A percentile compares a stretch with the other conserved stretches of the same genome.
Conservation (phyloP, 352 stramenopile species). For the Globisporangium echinulatum region DNA sequence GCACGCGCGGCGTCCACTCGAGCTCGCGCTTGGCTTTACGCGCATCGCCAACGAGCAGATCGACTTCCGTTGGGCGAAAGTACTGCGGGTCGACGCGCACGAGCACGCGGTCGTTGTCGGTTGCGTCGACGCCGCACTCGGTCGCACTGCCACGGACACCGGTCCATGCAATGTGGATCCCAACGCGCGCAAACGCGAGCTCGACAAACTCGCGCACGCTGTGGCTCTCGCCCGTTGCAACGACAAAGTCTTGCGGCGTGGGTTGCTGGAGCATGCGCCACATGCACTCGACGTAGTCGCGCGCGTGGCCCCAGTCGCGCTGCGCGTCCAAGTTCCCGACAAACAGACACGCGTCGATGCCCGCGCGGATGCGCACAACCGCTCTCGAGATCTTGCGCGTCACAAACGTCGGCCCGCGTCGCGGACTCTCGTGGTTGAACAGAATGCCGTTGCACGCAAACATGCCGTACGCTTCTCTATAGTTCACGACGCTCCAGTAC, state of each 20-base stretch:
- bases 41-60: slow-evolving; percentile 95
- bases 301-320: slow-evolving; percentile 98
- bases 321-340: slow-evolving; percentile 97
- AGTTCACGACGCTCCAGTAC: slow-evolving; percentile 99
- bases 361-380: slow-evolving; percentile 91
- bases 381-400: slow-evolving; percentile 98
- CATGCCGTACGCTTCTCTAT: slow-evolving; percentile 96
- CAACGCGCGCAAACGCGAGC: slow-evolving; percentile 90
- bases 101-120: slow-evolving; percentile 84
- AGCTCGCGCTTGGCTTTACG: slow-evolving; percentile 89
- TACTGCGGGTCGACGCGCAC: slow-evolving; percentile 96
- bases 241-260: slow-evolving; percentile 68
- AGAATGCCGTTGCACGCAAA: slow-evolving; percentile 97
- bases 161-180: slow-evolving; percentile 90
- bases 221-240: slow-evolving; percentile 95
- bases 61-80: slow-evolving; percentile 98
- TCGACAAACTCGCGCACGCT: slow-evolving; percentile 98
- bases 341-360: slow-evolving; percentile 93
- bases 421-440: slow-evolving; percentile 99
- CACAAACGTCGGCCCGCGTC: slow-evolving; percentile 96
- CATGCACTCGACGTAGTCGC: slow-evolving; percentile 99
- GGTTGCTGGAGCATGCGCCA: slow-evolving; percentile 97
- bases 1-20: slow-evolving; percentile 89
- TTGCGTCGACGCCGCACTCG: slow-evolving; percentile 91
- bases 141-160: slow-evolving; percentile 85